Evolutionary conservation across 2,329 filamentous ascomycete genomes (phyloP), one percentile per base, ranked within the genome.

Genomic region (Nannizzia gypsea): DNA sequence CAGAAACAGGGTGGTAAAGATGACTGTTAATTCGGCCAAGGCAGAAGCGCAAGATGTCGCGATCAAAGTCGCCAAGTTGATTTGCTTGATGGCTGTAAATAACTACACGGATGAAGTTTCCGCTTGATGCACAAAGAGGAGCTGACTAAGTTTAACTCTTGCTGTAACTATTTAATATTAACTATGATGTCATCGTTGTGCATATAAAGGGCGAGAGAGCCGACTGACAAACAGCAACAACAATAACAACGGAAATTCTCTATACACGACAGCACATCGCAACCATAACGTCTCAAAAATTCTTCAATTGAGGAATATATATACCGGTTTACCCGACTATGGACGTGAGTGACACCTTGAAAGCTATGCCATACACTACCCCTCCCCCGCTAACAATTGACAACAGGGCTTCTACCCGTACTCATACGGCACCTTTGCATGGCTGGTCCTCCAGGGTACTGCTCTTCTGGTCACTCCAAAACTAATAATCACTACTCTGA

Each of bases 391-490:
- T 52, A 24, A 44, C 36, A 46, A 6, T 42, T 56, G 58, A 28
- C 54, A 11, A 2, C 58, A 77, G 75, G 73, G 73, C 48, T 77
- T 77, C 64, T 71, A 73, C 59, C 60, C 69, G n/a, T 78, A 78
- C 65, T 74, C 73, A 9, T 77, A 76, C 62, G 69, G 72, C 57
- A 76, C 76, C 15, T 71, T 71, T 40, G 72, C 66, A 63, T 78
- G 76, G 76, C 69, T 78, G 24, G 65, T 67, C 1, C 60, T 78
- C 15, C 75, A 78, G 64, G 74, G 75, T 42, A 50, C 82, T 9
- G 77, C 83, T 0, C 75, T 88, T 62, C 77, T 87, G 59, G 66
- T 79, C 3, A 79, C 80, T 4, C 85, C 85, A 0, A 81, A 79
- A 26, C 76, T 87, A 65, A 82, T 87, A 22, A 76, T 83, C 59